Evolutionary conservation across 208 protist genomes (phyloP).

Genomic region (Naegleria fowleri): DNA sequence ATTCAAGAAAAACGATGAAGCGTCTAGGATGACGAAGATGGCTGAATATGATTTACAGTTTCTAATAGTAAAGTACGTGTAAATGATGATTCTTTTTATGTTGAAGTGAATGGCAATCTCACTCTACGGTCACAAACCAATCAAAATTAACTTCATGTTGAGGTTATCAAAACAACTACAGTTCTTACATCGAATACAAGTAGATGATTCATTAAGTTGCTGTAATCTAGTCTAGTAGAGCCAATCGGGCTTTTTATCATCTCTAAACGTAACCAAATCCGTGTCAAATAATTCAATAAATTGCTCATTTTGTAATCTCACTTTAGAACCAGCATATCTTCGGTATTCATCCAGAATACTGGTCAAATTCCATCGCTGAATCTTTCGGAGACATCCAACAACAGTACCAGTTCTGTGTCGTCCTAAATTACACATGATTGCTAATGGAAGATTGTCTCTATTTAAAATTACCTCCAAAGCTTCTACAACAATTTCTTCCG

Average conservation of each 20-base stretch:
- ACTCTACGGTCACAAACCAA: no score
- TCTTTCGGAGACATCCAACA: slow-evolving; percentile 92
- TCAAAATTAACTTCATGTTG: no score
- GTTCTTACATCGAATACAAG: no score
- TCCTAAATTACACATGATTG: slow-evolving; percentile 91
- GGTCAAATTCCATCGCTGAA: slow-evolving; percentile 95
- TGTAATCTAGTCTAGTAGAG: neutral
- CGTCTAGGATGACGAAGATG: no score
- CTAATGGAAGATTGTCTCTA: slow-evolving; percentile 84
- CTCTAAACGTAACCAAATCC: slow-evolving; percentile 81
- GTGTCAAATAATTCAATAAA: slow-evolving; percentile 99
- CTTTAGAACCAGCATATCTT: slow-evolving; percentile 52
- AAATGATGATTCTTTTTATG: no score
- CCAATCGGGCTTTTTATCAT: slow-evolving; percentile 5
- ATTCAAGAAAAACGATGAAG: no score
- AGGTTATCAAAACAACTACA: no score
- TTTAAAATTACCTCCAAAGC: slow-evolving; percentile 88
- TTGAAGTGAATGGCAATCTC: no score
- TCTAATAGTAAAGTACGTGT: no score
- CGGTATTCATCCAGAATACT: slow-evolving; percentile 77
- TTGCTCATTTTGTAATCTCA: slow-evolving; percentile 92
- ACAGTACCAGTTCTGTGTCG: slow-evolving; percentile 93
- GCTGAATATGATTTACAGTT: no score
- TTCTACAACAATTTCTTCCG: slow-evolving; percentile 66
- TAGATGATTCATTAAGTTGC: no score